A percentile compares a stretch with the other conserved stretches of the same genome.
phyloP scores from a whole-genome alignment of 2,329 filamentous ascomycete genomes.

The Tolypocladium album region DNA sequence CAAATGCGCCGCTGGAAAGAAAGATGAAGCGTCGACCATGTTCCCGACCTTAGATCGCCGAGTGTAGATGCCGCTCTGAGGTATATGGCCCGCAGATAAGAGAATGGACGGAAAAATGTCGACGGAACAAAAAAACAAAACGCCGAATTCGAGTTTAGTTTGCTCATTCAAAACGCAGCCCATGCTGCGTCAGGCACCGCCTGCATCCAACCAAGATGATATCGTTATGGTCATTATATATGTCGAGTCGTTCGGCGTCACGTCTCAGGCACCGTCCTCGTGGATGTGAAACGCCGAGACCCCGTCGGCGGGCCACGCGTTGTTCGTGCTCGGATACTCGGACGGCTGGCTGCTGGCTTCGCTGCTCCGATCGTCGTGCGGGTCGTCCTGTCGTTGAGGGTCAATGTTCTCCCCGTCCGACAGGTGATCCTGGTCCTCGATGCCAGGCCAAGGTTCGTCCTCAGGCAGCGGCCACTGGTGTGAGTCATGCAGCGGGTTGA shows the following conservation, averaged over 20 bases:
- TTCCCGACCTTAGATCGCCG: background rate
- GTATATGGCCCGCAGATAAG: background rate
- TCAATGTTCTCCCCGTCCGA: slow-evolving; percentile 42
- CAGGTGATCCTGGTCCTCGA: slow-evolving; percentile 36
- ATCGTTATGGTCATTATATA: background rate
- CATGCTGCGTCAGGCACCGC: background rate
- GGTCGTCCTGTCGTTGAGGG: slow-evolving; percentile 19
- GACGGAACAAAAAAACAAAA: background rate
- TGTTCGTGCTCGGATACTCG: slow-evolving; percentile 44
- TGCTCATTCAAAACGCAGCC: background rate
- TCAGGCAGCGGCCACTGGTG: slow-evolving; percentile 29
- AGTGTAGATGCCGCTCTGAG: background rate
- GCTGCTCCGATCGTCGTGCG: slow-evolving; percentile 16
- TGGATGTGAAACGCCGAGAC: slow-evolving; percentile 26
- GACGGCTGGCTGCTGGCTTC: slow-evolving; percentile 40
- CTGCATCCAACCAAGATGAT: background rate
- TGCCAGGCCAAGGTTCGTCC: slow-evolving; percentile 46
- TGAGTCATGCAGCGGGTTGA: slow-evolving; percentile 10
- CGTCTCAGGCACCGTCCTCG: slow-evolving; percentile 20
- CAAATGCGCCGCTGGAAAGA: background rate
- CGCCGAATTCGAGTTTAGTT: background rate
- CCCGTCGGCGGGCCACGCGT: slow-evolving; percentile 24
- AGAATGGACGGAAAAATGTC: background rate
- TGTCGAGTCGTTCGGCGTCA: background rate
- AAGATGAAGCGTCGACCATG: background rate